Conservation (phyloP, 805 yeast genomes). For the Ogataea angusta region DNA sequence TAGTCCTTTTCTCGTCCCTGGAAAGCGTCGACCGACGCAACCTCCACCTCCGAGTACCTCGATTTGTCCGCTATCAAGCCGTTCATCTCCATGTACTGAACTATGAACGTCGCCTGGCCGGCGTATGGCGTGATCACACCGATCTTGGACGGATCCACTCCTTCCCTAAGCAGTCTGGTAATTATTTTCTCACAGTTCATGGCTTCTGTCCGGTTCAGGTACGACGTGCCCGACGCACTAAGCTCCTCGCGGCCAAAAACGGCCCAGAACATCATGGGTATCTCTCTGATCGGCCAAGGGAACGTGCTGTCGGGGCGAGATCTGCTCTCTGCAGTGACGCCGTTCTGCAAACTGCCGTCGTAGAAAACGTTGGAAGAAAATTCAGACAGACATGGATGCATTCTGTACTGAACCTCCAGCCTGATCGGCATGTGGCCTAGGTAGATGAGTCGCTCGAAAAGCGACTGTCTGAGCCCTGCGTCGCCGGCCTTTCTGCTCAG, state of each 20-base stretch:
- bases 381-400: slow-evolving; percentile 86
- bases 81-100: slow-evolving; percentile 72
- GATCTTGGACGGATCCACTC: slow-evolving; percentile 74
- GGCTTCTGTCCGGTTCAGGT: slow-evolving; percentile 83
- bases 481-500: slow-evolving; percentile 75
- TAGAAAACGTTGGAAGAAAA: slow-evolving; percentile 90
- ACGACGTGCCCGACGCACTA: slow-evolving; percentile 76
- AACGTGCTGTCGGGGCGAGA: slow-evolving; percentile 51
- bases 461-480: slow-evolving; percentile 82
- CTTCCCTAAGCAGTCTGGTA: slow-evolving; percentile 69
- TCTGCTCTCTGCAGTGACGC: slow-evolving; percentile 78
- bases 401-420: slow-evolving; percentile 89
- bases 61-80: slow-evolving; percentile 61
- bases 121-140: slow-evolving; percentile 95
- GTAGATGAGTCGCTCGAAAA: slow-evolving; percentile 80
- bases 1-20: slow-evolving; percentile 58
- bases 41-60: slow-evolving; percentile 70
- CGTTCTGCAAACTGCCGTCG: slow-evolving; percentile 89
- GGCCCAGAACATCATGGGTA: slow-evolving; percentile 97
- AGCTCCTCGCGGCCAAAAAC: slow-evolving; percentile 87
- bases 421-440: slow-evolving; percentile 84
- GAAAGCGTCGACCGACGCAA: slow-evolving; percentile 72
- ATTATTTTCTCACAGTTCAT: slow-evolving; percentile 80
- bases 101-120: slow-evolving; percentile 83
- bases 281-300: slow-evolving; percentile 87